Evolutionary conservation across 352 stramenopile species (phyloP), one percentile per base, ranked within the genome.

Genomic region (Phytophthora idaei): DNA sequence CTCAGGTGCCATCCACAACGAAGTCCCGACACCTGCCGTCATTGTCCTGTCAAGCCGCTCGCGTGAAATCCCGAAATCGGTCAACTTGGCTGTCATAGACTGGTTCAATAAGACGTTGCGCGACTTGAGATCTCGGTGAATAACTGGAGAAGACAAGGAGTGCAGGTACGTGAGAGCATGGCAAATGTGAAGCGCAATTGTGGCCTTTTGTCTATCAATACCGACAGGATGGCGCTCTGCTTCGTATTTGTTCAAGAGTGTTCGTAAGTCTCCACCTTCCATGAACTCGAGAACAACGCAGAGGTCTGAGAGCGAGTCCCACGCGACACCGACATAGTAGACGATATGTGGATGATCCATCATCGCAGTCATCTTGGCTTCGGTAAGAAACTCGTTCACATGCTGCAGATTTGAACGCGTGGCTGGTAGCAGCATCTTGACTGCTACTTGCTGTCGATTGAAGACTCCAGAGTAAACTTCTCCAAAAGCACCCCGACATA

Each of bases 51-150:
- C 76, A 45, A 78, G 52, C 9, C 71, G 68, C 44, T 87, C 75
- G 8, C 79, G 77, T 4, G 77, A 87, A 14, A 88, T 74, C 9
- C 81, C 81, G 71, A 92, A 92, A 58, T 92, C 83, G 25, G 77
- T 87, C 32, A 92, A 58, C 49, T 90, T 90, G 15, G 81, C 81
- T 12, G 82, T 62, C 64, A 87, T 64, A 3, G 69, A 56, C 3
- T 55, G 54, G 48, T 62, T 59, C 15, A 89, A 51, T 21, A 89
- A 29, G 2, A 70, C 41, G 36, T 70, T 70, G 2, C 54, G 47
- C 0, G 61, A 69, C 39, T 69, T 91, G 44, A 89, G 73, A 67
- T 89, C 83, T 51, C 64, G 57, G 12, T 72, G 65, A 54, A 89
- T 84, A 14, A 74, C 36, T 4, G 67, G 41, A 6, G 61, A 49